Conservation (phyloP, 2,329 filamentous ascomycete genomes). For the Fusarium paranaense region DNA sequence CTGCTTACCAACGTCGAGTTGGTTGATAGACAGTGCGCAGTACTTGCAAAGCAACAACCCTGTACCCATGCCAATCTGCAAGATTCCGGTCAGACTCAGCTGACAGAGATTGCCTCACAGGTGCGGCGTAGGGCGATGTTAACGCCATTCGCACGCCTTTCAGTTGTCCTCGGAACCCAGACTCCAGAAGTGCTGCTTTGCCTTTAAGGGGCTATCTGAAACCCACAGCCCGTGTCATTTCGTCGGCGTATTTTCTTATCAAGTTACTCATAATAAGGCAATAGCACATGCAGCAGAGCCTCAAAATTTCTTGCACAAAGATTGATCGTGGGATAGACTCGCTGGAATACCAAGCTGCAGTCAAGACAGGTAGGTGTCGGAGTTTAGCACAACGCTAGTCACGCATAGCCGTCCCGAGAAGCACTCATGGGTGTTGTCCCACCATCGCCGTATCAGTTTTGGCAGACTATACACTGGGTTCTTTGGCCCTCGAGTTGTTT, state of each 20-base stretch:
- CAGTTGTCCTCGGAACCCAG: constrained; percentile 6
- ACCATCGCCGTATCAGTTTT: not conserved
- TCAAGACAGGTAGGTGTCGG: not conserved
- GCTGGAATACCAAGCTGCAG: not conserved
- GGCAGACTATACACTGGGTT: not conserved
- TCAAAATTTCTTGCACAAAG: not conserved
- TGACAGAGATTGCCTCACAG: constrained; percentile 13
- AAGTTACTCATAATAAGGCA: not conserved
- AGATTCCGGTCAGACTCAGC: not conserved
- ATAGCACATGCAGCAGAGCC: not conserved
- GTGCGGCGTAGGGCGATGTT: not conserved
- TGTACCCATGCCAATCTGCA: constrained; percentile 1
- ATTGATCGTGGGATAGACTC: not conserved
- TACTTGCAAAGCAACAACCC: constrained; percentile 19
- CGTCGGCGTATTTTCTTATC: not conserved
- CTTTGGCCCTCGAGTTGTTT: not conserved
- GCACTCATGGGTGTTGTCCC: not conserved
- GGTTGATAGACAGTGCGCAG: constrained; percentile 18
- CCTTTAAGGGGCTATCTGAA: not conserved
- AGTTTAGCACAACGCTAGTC: not conserved
- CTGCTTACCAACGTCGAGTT: not conserved
- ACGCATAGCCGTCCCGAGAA: not conserved
- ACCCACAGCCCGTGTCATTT: not conserved
- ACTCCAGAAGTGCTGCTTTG: constrained; percentile 11
- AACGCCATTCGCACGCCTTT: constrained; percentile 10